These are phyloP conservation scores for Trichoderma koningiopsis DNA, from an alignment of 2,329 filamentous ascomycete species.

Conservation along the genomic window DNA sequence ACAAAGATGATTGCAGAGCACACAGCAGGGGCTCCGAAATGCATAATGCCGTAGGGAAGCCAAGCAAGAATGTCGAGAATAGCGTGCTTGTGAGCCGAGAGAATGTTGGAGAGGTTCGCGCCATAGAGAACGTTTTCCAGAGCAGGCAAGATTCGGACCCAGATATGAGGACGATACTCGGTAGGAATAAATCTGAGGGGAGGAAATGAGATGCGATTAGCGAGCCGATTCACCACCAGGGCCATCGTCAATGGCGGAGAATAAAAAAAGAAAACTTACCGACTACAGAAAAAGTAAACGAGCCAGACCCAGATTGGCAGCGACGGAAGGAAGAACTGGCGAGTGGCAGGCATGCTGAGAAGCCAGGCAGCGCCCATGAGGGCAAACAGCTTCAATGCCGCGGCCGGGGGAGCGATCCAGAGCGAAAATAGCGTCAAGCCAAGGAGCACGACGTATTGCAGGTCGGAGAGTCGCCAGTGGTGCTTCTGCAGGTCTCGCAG, in stretches of 20 bases:
- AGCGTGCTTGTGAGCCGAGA: constrained; percentile 84
- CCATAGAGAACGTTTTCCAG: constrained; percentile 97
- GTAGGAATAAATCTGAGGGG: constrained; percentile 76
- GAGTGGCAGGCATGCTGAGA: constrained; percentile 77
- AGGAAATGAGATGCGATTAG: constrained; percentile 19
- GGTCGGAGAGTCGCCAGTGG: constrained; percentile 79
- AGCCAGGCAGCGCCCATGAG: constrained; percentile 68
- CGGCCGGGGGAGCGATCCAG: constrained; percentile 78
- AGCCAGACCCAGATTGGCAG: constrained; percentile 84
- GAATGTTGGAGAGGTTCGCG: constrained; percentile 92
- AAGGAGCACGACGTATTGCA: constrained; percentile 78
- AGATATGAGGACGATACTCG: constrained; percentile 88
- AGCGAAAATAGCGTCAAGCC: constrained; percentile 80
- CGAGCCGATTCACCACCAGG: background rate
- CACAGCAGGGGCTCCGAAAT: constrained; percentile 84
- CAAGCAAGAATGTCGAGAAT: constrained; percentile 86
- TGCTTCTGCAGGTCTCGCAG: constrained; percentile 74
- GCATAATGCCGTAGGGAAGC: constrained; percentile 89
- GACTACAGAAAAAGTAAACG: constrained; percentile 87
- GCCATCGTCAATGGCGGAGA: background rate
- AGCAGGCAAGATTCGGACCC: constrained; percentile 91
- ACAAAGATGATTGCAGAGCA: constrained; percentile 80
- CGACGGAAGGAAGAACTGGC: constrained; percentile 89
- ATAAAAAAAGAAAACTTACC: constrained; percentile 61
- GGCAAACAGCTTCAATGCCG: constrained; percentile 73